Conservation (phyloP, 345 rosid genomes). For the Murraya koenigii region DNA sequence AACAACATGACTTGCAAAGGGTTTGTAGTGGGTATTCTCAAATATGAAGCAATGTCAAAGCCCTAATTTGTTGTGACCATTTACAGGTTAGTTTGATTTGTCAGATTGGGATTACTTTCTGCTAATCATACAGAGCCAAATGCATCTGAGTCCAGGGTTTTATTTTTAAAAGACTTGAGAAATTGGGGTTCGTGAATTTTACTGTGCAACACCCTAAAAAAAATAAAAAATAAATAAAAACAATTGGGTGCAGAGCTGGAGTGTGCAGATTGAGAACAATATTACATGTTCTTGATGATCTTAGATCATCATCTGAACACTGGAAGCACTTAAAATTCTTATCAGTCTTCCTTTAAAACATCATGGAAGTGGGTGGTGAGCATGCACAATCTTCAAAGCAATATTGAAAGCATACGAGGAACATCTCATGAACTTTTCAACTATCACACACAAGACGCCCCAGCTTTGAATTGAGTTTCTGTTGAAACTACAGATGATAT, state of each 20-base stretch:
- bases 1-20: not conserved
- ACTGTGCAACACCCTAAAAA: not conserved
- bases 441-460: not conserved
- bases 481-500: not conserved
- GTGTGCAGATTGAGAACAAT: constrained; percentile 1
- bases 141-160: constrained; percentile 7
- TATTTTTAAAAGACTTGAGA: constrained; percentile 12
- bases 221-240: too few species aligned
- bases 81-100: not conserved
- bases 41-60: not conserved
- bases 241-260: not conserved
- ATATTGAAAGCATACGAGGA: not conserved
- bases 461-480: not conserved
- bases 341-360: not conserved
- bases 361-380: not conserved
- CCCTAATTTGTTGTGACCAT: not conserved
- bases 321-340: not conserved
- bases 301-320: not conserved
- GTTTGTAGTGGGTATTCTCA: not conserved
- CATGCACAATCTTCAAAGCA: not conserved
- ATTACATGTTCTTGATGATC: not conserved
- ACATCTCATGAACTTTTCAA: not conserved
- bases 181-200: not conserved
- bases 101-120: not conserved
- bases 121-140: constrained; percentile 2